Percentiles rank a stretch among this genome's conserved stretches.
Evolutionary conservation across 208 protist species (phyloP).

Genomic region (Acanthamoeba royreba): DNA sequence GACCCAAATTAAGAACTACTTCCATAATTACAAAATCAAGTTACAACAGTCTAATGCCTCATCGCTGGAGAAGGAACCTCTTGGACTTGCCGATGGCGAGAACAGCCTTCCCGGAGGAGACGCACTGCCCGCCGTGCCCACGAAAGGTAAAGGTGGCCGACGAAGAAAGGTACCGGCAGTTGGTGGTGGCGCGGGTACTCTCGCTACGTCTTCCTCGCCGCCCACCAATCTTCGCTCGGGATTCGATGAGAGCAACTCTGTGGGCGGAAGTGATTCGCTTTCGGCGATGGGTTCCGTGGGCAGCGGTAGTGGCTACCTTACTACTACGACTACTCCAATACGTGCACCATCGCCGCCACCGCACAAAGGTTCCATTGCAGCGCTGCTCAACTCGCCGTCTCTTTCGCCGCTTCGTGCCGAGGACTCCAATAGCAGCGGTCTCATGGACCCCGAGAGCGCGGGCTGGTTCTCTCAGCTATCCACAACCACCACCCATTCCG

Average conservation of each 20-base stretch:
- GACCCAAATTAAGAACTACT: conserved; percentile 50
- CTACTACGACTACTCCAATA: background rate
- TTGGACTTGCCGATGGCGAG: background rate
- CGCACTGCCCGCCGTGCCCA: background rate
- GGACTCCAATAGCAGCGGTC: background rate
- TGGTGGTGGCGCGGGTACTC: background rate
- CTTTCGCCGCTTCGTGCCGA: conserved; percentile 18
- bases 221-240: background rate
- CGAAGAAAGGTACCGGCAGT: background rate
- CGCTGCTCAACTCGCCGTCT: conserved; percentile 31
- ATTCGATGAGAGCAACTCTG: background rate
- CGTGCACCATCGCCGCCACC: background rate
- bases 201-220: background rate
- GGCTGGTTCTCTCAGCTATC: conserved; percentile 38
- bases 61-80: conserved; percentile 24
- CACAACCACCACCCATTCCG: no score
- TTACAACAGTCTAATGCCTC: conserved; percentile 37
- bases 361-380: conserved; percentile 34
- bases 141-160: background rate
- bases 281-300: no score
- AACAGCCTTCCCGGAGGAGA: background rate
- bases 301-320: background rate
- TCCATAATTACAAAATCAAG: conserved; percentile 57
- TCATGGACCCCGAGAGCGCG: background rate
- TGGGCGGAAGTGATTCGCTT: no score